A percentile compares a stretch with the other conserved stretches of the same genome.
These are phyloP conservation scores for Fusarium liriodendri DNA, from an alignment of 2,329 filamentous ascomycete species.

Conservation along the genomic window DNA sequence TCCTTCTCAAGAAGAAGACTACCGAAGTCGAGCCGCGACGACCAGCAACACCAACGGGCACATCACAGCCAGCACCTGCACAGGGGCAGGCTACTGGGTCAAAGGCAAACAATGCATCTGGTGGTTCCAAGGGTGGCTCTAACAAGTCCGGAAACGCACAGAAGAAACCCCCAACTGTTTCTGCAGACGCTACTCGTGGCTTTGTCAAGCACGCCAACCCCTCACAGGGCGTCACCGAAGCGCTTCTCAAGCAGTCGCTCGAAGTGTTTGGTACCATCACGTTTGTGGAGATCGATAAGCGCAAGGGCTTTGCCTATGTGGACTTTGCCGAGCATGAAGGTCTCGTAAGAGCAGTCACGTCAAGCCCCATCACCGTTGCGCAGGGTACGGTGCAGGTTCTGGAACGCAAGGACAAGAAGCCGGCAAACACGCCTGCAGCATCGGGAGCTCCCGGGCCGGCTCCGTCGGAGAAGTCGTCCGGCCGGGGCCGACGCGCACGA, in stretches of 20 bases:
- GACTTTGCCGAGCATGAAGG: constrained; percentile 82
- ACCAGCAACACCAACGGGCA: constrained; percentile 40
- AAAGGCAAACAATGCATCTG: constrained; percentile 34
- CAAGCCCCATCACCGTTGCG: constrained; percentile 84
- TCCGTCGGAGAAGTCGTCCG: constrained; percentile 45
- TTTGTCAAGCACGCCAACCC: constrained; percentile 88
- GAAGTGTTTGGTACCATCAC: constrained; percentile 78
- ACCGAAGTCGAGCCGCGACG: constrained; percentile 41
- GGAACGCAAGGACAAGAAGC: constrained; percentile 77
- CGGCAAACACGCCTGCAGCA: constrained; percentile 34
- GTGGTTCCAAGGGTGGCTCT: constrained; percentile 32
- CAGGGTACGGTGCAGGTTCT: constrained; percentile 89
- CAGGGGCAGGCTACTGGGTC: constrained; percentile 47
- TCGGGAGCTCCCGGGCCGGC: constrained; percentile 27
- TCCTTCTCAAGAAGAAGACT: constrained; percentile 55
- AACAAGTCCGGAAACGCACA: constrained; percentile 44
- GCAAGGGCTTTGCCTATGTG: constrained; percentile 94
- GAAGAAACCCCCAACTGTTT: constrained; percentile 48
- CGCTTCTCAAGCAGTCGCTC: constrained; percentile 79
- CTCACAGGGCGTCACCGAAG: constrained; percentile 91
- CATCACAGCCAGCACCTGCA: constrained; percentile 40
- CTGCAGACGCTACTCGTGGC: constrained; percentile 68
- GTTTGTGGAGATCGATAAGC: constrained; percentile 91
- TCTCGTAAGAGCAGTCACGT: constrained; percentile 81
- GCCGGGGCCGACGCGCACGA: constrained; percentile 48